These are phyloP conservation scores for Mucuna pruriens DNA, from an alignment of 306 rosid genomes.

Conservation along the genomic window DNA sequence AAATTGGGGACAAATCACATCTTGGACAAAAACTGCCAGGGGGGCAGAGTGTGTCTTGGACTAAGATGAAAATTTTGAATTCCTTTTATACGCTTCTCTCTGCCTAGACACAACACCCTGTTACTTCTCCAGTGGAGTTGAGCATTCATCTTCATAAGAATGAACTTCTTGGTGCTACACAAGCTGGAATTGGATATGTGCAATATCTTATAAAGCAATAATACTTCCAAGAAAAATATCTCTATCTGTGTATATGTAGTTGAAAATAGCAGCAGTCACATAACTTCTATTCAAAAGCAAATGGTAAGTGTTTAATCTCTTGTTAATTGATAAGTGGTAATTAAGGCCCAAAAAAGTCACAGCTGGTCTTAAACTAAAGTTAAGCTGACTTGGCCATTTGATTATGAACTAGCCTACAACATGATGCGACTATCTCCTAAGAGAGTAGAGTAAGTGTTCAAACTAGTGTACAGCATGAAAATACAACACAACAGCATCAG, in stretches of 20 bases:
- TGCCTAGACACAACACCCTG: background rate
- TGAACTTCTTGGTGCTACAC: background rate
- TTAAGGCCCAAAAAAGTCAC: background rate
- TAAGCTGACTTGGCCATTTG: background rate
- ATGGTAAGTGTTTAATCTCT: background rate
- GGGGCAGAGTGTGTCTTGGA: no score
- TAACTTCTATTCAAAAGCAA: background rate
- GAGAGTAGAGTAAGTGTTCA: no score
- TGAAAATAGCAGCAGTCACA: background rate
- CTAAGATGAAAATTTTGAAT: background rate
- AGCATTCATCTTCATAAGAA: background rate
- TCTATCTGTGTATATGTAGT: background rate
- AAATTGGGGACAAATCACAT: background rate
- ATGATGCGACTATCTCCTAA: background rate
- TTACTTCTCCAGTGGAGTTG: background rate
- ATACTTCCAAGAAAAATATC: background rate
- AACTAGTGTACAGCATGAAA: no score
- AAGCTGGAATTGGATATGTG: background rate
- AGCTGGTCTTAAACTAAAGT: background rate
- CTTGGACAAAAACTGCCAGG: background rate
- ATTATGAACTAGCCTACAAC: constrained; percentile 5
- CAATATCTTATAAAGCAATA: background rate
- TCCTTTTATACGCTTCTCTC: background rate
- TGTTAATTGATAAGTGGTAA: background rate
- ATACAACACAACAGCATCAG: no score